Conservation (phyloP, 1,284 basidiomycete species). For the Cryptococcus deneoformans region DNA sequence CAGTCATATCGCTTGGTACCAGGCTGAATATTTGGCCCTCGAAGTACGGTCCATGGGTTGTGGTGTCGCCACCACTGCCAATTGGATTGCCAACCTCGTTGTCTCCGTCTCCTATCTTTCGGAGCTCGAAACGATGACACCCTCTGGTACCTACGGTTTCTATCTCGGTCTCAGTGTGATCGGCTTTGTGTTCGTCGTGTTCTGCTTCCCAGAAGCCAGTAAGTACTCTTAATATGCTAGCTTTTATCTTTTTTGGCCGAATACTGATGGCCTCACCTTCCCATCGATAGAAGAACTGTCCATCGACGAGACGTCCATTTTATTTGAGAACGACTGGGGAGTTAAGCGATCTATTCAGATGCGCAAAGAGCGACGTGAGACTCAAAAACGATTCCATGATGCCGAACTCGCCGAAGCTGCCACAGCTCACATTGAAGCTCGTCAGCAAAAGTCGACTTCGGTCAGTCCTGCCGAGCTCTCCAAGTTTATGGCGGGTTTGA, state of each 20-base stretch:
- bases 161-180: conserved; percentile 19
- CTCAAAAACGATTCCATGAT: neutral
- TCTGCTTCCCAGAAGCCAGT: conserved; percentile 29
- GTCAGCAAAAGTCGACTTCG: neutral
- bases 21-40: conserved; percentile 37
- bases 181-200: conserved; percentile 18
- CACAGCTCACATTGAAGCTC: neutral
- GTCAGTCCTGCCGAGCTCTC: too few species aligned
- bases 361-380: neutral
- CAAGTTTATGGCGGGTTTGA: too few species aligned
- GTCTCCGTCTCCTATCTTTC: conserved; percentile 21
- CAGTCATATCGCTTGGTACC: conserved; percentile 44
- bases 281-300: neutral
- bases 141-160: conserved; percentile 6
- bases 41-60: conserved; percentile 39
- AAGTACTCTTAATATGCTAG: neutral
- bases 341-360: conserved; percentile 17
- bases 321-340: conserved; percentile 23
- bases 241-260: too few species aligned
- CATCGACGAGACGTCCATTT: neutral
- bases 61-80: conserved; percentile 16
- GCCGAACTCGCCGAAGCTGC: neutral
- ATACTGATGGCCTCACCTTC: neutral
- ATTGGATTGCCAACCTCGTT: conserved; percentile 24
- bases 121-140: too few species aligned